Evolutionary conservation across 441 rosid genomes (phyloP), one percentile per base, ranked within the genome.

Genomic region (Gossypium lobatum): DNA sequence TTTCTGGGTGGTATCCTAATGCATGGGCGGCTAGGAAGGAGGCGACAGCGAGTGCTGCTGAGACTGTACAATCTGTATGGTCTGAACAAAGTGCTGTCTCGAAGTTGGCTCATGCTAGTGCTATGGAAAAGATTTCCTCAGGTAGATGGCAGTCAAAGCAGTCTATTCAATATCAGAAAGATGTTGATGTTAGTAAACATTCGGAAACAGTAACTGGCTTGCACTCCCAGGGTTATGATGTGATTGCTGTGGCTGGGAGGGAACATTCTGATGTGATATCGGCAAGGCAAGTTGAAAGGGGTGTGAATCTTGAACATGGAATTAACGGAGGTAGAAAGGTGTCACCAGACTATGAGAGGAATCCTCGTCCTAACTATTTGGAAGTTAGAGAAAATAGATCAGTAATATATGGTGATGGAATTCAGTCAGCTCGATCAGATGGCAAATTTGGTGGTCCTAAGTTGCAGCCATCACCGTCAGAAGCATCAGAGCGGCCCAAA

Each of bases 141-240:
- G 93, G 94, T 64, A 82, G 90, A 84, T 93, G 95, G 95, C 94
- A 89, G 78, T 83, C 89, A 0, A 88, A 87, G 77, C 89, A 72
- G 66, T 74, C 89, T 28, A 21, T 59, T 66, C 82, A 74, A 1
- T 60, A 83, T 74, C 85, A 81, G 70, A 78, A 77, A 14, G 91
- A 88, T 77, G 80, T 75, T 76, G 91, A 83, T 77, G 84, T 76
- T 73, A 72, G 80, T 77, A 85, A 83, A 72, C 77, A 81, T 76
- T 71, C 80, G 3, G 96, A 86, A 71, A 59, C 73, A 18, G 88
- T 83, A 25, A 81, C 71, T 28, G 81, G 78, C 25, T 73, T 74
- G 59, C 67, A 1, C 26, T 71, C 73, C 37, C 81, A 69, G 66
- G 83, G 76, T 48, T 70, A 72, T 74, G 88, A 80, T 76, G 86